A percentile compares a stretch with the other conserved stretches of the same genome.
Evolutionary conservation across 2,329 filamentous ascomycete genomes (phyloP).

Genomic region (Coniochaeta sp.): DNA sequence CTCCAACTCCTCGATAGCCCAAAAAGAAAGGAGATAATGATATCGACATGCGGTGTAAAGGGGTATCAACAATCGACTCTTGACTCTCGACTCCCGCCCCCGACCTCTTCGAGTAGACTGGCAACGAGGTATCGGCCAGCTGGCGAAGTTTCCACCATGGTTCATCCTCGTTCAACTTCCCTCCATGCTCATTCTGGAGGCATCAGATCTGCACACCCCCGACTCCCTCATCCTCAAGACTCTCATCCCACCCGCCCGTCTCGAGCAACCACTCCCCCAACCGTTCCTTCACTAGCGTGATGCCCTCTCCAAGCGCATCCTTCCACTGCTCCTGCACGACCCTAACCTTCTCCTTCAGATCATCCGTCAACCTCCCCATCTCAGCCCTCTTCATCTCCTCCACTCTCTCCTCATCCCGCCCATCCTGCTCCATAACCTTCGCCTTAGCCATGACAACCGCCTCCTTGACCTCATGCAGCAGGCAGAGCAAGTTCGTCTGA

Average conservation of each 20-base stretch:
- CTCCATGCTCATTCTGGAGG: background rate
- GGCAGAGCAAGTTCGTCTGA: conserved; percentile 82
- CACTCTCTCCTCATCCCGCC: conserved; percentile 35
- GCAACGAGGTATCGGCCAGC: no score
- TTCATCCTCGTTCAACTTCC: no score
- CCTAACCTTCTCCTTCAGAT: conserved; percentile 88
- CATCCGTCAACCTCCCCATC: conserved; percentile 65
- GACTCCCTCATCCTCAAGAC: conserved; percentile 51
- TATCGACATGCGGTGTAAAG: background rate
- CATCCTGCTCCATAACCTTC: conserved; percentile 56
- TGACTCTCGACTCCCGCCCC: background rate
- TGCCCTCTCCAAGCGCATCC: conserved; percentile 71
- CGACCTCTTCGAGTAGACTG: no score
- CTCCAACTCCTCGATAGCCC: background rate
- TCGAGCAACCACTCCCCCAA: conserved; percentile 67
- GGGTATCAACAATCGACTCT: conserved; percentile 14
- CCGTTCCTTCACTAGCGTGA: conserved; percentile 65
- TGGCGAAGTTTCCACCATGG: no score
- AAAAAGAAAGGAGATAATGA: background rate
- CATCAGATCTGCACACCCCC: conserved; percentile 29
- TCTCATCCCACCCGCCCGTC: conserved; percentile 84
- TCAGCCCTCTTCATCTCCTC: conserved; percentile 57
- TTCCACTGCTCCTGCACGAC: conserved; percentile 88
- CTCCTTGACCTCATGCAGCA: conserved; percentile 85
- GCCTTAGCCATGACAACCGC: conserved; percentile 64